phyloP scores from a whole-genome alignment of 2,329 filamentous ascomycete species.

The Fusarium buxicola region DNA sequence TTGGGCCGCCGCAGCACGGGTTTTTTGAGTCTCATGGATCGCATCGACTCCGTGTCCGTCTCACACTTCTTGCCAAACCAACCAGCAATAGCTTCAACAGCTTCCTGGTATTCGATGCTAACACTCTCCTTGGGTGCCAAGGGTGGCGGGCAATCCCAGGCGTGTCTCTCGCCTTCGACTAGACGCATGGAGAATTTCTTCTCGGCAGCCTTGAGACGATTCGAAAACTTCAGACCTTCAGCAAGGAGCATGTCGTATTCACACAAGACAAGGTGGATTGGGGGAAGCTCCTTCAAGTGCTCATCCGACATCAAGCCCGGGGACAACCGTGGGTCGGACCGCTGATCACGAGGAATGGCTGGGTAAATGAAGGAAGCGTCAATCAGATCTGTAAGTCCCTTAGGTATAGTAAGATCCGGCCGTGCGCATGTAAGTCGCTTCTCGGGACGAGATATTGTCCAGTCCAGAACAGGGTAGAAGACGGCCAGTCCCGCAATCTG shows the following conservation, averaged over 20 bases:
- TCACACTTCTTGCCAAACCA: conserved; percentile 57
- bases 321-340: conserved; percentile 66
- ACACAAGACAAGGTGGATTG: conserved; percentile 70
- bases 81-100: conserved; percentile 54
- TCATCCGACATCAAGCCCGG: conserved; percentile 67
- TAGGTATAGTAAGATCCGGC: conserved; percentile 69
- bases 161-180: conserved; percentile 60
- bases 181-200: conserved; percentile 55
- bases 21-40: conserved; percentile 51
- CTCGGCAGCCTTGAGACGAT: conserved; percentile 59
- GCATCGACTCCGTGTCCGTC: conserved; percentile 52
- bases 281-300: conserved; percentile 63
- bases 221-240: conserved; percentile 70
- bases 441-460: conserved; percentile 65
- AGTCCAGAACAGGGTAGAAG: conserved; percentile 73
- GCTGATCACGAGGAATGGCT: conserved; percentile 56
- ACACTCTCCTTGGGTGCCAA: conserved; percentile 59
- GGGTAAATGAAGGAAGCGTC: conserved; percentile 72
- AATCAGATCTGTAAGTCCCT: conserved; percentile 70
- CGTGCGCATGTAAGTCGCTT: conserved; percentile 65
- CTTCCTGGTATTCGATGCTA: conserved; percentile 59
- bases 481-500: conserved; percentile 64
- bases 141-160: conserved; percentile 62
- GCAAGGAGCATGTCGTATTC: conserved; percentile 74
- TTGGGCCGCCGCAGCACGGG: conserved; percentile 48